These are phyloP conservation scores for Orbilia quercus DNA, from an alignment of 2,329 filamentous ascomycete genomes.

Conservation along the genomic window DNA sequence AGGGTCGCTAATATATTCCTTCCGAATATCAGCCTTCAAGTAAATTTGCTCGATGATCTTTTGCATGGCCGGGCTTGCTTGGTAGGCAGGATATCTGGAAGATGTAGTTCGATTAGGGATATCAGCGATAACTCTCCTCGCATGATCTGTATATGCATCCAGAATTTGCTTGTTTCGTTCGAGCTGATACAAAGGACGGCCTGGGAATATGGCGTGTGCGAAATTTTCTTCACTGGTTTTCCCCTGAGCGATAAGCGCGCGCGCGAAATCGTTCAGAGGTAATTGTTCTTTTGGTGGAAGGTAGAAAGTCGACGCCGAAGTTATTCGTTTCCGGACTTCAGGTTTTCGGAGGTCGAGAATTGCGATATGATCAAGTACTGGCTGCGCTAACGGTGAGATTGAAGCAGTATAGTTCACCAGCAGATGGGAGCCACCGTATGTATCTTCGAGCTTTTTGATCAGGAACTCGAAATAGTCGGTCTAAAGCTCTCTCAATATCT, in stretches of 20 bases:
- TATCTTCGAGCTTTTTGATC: background rate
- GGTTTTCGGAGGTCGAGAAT: slow-evolving; percentile 2
- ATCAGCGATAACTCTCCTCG: background rate
- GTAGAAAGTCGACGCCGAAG: slow-evolving; percentile 28
- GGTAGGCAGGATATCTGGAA: slow-evolving; percentile 3
- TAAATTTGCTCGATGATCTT: slow-evolving; percentile 17
- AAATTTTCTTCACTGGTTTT: slow-evolving; percentile 13
- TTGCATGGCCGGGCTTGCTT: slow-evolving; percentile 15
- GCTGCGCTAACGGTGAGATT: slow-evolving; percentile 10
- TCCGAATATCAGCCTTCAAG: slow-evolving; percentile 5
- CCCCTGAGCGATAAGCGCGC: background rate
- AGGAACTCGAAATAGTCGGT: slow-evolving; percentile 22
- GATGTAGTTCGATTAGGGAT: background rate
- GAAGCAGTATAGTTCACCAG: slow-evolving; percentile 29
- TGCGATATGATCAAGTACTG: background rate
- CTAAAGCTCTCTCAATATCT: background rate
- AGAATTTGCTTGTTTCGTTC: background rate
- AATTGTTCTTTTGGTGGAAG: slow-evolving; percentile 25
- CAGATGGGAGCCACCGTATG: slow-evolving; percentile 10
- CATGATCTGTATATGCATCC: slow-evolving; percentile 17
- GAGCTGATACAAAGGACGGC: slow-evolving; percentile 17
- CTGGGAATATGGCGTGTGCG: slow-evolving; percentile 12
- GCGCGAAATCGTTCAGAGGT: slow-evolving; percentile 19
- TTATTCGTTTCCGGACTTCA: slow-evolving; percentile 24
- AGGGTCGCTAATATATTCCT: background rate